Percentiles rank a stretch among this genome's conserved stretches.
Conservation (phyloP, 768 basidiomycete genomes). For the Leucosporidium creatinivorum region DNA sequence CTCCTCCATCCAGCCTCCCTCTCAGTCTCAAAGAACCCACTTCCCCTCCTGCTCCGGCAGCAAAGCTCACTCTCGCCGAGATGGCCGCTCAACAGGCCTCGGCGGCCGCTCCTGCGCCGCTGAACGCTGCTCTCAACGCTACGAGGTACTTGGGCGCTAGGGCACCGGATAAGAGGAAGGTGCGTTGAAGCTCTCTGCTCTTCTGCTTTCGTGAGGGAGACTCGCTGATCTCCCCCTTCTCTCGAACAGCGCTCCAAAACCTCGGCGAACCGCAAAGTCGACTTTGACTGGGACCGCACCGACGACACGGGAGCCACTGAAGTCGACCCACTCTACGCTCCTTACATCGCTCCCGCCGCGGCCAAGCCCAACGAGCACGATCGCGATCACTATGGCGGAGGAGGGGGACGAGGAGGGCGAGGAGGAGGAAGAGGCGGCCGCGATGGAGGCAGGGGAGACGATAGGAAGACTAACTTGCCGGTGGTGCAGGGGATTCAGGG, state of each 20-base stretch:
- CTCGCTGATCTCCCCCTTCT: neutral
- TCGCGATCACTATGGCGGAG: neutral
- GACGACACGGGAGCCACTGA: conserved; percentile 72
- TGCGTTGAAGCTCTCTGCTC: conserved; percentile 45
- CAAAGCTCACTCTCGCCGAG: conserved; percentile 28
- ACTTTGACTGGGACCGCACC: conserved; percentile 98
- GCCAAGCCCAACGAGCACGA: neutral
- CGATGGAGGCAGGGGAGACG: neutral
- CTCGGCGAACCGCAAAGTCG: conserved; percentile 83
- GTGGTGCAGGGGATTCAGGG: neutral
- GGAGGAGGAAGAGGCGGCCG: conserved; percentile 63
- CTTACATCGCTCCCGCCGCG: conserved; percentile 11
- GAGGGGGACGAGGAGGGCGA: neutral
- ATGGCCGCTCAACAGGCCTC: conserved; percentile 4
- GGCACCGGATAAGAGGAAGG: conserved; percentile 79
- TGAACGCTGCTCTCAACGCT: conserved; percentile 25
- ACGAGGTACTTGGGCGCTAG: conserved; percentile 87
- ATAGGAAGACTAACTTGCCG: neutral
- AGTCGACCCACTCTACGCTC: conserved; percentile 37
- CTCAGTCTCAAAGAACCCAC: conserved; percentile 39
- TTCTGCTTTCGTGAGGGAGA: conserved; percentile 20
- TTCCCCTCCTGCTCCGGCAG: conserved; percentile 4
- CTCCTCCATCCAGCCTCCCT: conserved; percentile 40
- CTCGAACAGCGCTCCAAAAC: conserved; percentile 53
- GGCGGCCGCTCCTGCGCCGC: neutral